A percentile compares a stretch with the other conserved stretches of the same genome.
These are phyloP conservation scores for Trichocladium antarcticum DNA, from an alignment of 495 filamentous ascomycete species.

Conservation along the genomic window DNA sequence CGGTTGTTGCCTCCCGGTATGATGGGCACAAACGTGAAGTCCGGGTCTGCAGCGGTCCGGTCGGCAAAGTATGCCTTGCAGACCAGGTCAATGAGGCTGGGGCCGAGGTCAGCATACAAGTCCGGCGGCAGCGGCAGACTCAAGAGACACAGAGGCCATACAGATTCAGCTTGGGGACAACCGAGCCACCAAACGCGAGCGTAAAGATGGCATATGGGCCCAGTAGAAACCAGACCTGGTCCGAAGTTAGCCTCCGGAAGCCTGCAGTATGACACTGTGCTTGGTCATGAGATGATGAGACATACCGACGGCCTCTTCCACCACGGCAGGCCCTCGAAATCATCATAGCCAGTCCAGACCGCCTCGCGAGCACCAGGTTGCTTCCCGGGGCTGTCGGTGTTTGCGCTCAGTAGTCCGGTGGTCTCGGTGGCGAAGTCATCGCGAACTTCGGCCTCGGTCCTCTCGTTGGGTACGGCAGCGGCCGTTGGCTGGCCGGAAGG, in stretches of 20 bases:
- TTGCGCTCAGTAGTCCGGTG: slow-evolving; percentile 29
- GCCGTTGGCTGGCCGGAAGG: neutral
- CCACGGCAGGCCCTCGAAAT: slow-evolving; percentile 57
- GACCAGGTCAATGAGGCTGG: slow-evolving; percentile 59
- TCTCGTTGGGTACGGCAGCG: neutral
- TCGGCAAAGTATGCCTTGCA: slow-evolving; percentile 71
- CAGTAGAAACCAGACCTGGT: slow-evolving; percentile 74
- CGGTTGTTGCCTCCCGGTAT: slow-evolving; percentile 54
- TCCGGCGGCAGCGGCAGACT: neutral
- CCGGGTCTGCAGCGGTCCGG: slow-evolving; percentile 42
- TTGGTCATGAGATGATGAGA: neutral
- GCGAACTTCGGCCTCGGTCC: too few species aligned
- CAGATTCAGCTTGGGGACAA: slow-evolving; percentile 71
- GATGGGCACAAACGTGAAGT: slow-evolving; percentile 50
- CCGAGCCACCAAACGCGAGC: slow-evolving; percentile 69
- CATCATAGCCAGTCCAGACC: slow-evolving; percentile 36
- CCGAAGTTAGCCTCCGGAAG: neutral
- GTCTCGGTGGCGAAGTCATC: slow-evolving; percentile 31
- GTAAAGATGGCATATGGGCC: slow-evolving; percentile 65
- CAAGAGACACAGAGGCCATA: slow-evolving; percentile 16
- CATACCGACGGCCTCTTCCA: slow-evolving; percentile 63
- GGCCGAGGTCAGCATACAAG: slow-evolving; percentile 5
- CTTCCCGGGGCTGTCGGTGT: slow-evolving; percentile 1
- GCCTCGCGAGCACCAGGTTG: slow-evolving; percentile 10
- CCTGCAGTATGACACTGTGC: neutral